phyloP scores from a whole-genome alignment of 345 rosid genomes.

The Populus deltoides region DNA sequence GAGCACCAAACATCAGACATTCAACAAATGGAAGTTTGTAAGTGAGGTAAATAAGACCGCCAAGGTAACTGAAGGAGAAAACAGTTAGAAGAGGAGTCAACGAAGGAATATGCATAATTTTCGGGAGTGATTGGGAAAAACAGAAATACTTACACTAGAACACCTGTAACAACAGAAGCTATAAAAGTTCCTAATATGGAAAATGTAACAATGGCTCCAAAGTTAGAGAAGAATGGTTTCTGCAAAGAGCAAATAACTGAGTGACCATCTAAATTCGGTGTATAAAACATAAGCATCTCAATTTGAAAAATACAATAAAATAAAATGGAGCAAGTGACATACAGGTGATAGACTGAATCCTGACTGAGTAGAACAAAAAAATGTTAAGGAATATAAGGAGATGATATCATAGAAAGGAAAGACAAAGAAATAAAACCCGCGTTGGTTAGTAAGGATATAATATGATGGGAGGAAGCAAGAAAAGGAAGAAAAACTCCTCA shows the following conservation, averaged over 20 bases:
- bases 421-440: constrained; percentile 7
- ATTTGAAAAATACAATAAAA: not conserved
- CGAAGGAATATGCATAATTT: not conserved
- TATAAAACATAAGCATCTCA: no score
- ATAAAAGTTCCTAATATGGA: constrained; percentile 85
- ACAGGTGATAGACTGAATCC: constrained; percentile 93
- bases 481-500: constrained; percentile 93
- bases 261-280: not conserved
- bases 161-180: constrained; percentile 79
- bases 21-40: constrained; percentile 87
- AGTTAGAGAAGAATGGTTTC: constrained; percentile 97
- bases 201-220: constrained; percentile 95
- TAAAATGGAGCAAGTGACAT: constrained; percentile 29
- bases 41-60: constrained; percentile 81
- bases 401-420: not conserved
- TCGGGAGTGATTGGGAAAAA: not conserved
- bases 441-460: constrained; percentile 62
- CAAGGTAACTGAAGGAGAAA: constrained; percentile 67
- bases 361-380: constrained; percentile 59
- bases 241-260: constrained; percentile 24
- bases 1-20: constrained; percentile 98
- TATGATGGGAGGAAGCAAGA: constrained; percentile 92
- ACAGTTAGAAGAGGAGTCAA: not conserved
- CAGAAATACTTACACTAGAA: constrained; percentile 73
- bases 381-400: constrained; percentile 53